These are phyloP conservation scores for Aechmea fasciata DNA, from an alignment of 176 grass and related monocot species.

Conservation along the genomic window DNA sequence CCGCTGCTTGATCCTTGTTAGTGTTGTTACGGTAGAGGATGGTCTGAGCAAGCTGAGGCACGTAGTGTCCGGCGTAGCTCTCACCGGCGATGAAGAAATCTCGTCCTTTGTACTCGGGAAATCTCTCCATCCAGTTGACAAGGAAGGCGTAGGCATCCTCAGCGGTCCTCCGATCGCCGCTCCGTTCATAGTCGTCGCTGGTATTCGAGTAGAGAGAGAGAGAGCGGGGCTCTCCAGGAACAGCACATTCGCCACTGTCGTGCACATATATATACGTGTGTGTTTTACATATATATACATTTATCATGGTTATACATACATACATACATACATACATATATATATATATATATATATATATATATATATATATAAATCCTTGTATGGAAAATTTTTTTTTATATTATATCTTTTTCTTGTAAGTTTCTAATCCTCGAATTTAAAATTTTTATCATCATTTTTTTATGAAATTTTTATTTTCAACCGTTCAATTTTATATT, in stretches of 20 bases:
- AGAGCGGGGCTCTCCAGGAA: slow-evolving; percentile 94
- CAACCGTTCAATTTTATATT: too few relatives aligned
- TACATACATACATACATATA: too few relatives aligned
- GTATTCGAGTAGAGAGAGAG: slow-evolving; percentile 98
- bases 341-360: too few relatives aligned
- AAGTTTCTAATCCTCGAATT: too few relatives aligned
- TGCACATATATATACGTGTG: too few relatives aligned
- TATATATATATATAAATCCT: too few relatives aligned
- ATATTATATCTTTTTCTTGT: too few relatives aligned
- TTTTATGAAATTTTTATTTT: too few relatives aligned
- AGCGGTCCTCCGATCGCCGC: slow-evolving; percentile 58
- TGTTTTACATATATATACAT: background rate
- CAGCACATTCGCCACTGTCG: slow-evolving; percentile 58
- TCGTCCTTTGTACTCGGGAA: slow-evolving; percentile 74
- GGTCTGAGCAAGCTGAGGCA: slow-evolving; percentile 60
- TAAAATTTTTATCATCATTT: too few relatives aligned
- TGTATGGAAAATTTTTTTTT: too few relatives aligned
- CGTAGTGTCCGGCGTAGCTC: slow-evolving; percentile 86
- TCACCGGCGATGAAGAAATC: slow-evolving; percentile 75
- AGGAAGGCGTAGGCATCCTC: slow-evolving; percentile 52
- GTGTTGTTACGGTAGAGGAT: slow-evolving; percentile 40
- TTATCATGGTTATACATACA: too few relatives aligned
- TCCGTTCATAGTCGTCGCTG: slow-evolving; percentile 51
- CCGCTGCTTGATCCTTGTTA: background rate
- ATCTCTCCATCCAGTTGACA: slow-evolving; percentile 57